Evolutionary conservation across 306 rosid genomes (phyloP), one percentile per base, ranked within the genome.

Genomic region (Coriaria nepalensis): DNA sequence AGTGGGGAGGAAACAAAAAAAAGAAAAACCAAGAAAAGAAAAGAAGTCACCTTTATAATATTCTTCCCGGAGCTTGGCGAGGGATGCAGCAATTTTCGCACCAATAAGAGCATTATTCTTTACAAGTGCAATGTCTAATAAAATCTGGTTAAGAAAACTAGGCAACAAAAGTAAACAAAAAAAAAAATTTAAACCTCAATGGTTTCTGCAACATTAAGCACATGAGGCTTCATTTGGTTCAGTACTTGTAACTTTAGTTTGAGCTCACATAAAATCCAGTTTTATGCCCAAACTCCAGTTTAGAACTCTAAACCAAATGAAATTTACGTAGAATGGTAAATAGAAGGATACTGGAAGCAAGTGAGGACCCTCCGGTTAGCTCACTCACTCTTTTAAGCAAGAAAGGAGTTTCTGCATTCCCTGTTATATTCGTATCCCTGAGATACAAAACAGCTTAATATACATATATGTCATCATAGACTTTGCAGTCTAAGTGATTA

Each of bases 31-130:
- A 9, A 35, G n/a, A 10, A 39, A 33, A 20, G 29, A 20, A 20
- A 20, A 20, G 29, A 20, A 45, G 33, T 43, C 13, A 70, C 78
- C 79, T 70, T 64, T 41, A 43, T 60, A 55, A 52, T 61, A 11
- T 39, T 50, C 45, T 60, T 69, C 68, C 51, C 84, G 76, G 10
- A 72, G 67, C 41, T 54, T 57, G 40, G 77, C 61, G 65, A 88
- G 90, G 67, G 93, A 83, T 8, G 66, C 83, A 13, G 90, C 70
- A 60, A 88, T 75, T 63, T 73, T 55, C 54, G 96, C 71, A 37
- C 95, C 96, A 36, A 78, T 55, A 53, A 40, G 68, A 50, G 95
- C 95, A 71, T 88, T 88, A 65, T 88, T 88, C 86, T 88, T 88
- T 73, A 88, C 93, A 61, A 83, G 82, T 47, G 95, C 96, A 72